phyloP scores from a whole-genome alignment of 2,329 filamentous ascomycete genomes.

The Neurospora crassa region DNA sequence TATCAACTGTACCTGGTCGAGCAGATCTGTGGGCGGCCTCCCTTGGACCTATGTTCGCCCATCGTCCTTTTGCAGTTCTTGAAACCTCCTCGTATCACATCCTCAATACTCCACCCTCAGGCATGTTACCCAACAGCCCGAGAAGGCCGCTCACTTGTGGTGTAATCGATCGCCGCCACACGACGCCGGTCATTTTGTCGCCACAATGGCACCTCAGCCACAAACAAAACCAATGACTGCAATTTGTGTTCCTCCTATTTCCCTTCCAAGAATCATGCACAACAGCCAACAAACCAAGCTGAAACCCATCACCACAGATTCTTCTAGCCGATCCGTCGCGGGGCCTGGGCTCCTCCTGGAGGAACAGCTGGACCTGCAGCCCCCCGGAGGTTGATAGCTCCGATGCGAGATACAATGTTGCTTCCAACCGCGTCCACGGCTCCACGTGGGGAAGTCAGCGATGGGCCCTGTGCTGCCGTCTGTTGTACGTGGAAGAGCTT shows the following conservation, averaged over 20 bases:
- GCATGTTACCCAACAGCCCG: background rate
- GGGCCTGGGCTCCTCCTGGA: background rate
- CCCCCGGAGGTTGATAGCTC: constrained; percentile 64
- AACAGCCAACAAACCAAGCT: background rate
- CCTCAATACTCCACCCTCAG: background rate
- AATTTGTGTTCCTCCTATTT: background rate
- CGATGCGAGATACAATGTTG: constrained; percentile 79
- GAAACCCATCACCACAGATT: background rate
- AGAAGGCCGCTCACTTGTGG: background rate
- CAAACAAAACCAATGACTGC: background rate
- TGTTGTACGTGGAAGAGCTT: constrained; percentile 86
- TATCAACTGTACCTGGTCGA: background rate
- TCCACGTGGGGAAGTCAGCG: constrained; percentile 72
- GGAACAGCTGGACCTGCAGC: constrained; percentile 16
- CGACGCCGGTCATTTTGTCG: background rate
- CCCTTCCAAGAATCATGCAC: background rate
- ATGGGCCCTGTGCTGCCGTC: constrained; percentile 68
- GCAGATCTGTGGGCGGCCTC: background rate
- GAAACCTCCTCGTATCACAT: background rate
- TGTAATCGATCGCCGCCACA: background rate
- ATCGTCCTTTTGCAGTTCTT: background rate
- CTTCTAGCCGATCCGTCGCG: background rate
- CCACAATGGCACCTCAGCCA: background rate
- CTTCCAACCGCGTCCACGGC: constrained; percentile 90
- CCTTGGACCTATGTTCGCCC: background rate